Percentiles rank a stretch among this genome's conserved stretches.
phyloP scores from a whole-genome alignment of 495 filamentous ascomycete species.

The Extremus antarcticus region DNA sequence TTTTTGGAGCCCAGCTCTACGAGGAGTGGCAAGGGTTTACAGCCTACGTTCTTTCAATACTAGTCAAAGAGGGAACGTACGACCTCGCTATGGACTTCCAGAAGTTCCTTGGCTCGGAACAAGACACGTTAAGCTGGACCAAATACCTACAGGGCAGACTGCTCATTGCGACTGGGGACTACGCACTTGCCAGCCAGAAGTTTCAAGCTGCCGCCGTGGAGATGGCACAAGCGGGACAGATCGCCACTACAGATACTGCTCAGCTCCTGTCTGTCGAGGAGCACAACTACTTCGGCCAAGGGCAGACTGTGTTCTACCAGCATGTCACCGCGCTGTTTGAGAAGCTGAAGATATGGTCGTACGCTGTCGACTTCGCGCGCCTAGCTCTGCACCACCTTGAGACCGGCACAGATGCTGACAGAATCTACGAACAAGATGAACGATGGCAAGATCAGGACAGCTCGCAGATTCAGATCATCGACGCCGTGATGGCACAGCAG shows the following conservation, averaged over 20 bases:
- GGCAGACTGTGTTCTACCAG: slow-evolving; percentile 66
- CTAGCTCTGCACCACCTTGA: slow-evolving; percentile 50
- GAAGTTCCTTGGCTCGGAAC: slow-evolving; percentile 47
- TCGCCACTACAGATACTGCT: slow-evolving; percentile 35
- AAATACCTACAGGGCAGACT: slow-evolving; percentile 80
- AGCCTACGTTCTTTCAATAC: slow-evolving; percentile 42
- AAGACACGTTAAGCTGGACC: slow-evolving; percentile 50
- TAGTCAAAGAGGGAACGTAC: slow-evolving; percentile 35
- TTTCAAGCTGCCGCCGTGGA: slow-evolving; percentile 78
- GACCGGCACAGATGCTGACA: neutral
- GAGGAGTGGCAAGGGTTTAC: slow-evolving; percentile 33
- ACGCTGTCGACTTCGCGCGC: slow-evolving; percentile 74
- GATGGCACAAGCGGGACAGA: slow-evolving; percentile 32
- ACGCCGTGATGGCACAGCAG: neutral
- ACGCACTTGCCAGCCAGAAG: slow-evolving; percentile 56
- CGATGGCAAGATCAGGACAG: slow-evolving; percentile 8
- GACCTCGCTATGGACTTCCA: slow-evolving; percentile 44
- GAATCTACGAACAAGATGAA: slow-evolving; percentile 8
- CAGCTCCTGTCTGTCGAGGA: slow-evolving; percentile 63
- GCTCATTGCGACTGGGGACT: slow-evolving; percentile 59
- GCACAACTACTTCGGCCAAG: slow-evolving; percentile 59
- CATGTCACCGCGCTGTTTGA: slow-evolving; percentile 80
- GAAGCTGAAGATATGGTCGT: slow-evolving; percentile 52
- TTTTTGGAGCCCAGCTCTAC: slow-evolving; percentile 7
- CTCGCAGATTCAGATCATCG: slow-evolving; percentile 1